Conservation (phyloP, 139 green algal species). For the Eudorina sp. region DNA sequence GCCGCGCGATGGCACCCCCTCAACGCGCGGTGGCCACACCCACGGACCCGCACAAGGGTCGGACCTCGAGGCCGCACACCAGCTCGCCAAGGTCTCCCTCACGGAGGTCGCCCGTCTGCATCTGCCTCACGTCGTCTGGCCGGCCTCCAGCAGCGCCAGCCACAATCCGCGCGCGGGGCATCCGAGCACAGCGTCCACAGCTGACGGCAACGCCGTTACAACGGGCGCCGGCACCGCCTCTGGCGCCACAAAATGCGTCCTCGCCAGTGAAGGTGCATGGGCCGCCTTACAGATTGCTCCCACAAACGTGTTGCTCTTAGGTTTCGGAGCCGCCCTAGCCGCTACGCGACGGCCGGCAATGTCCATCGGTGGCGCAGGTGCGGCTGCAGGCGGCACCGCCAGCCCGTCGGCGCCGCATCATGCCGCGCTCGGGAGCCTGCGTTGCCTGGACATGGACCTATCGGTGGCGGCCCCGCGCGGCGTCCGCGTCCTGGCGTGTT, state of each 20-base stretch:
- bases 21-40: no score
- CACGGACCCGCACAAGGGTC: no score
- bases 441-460: conserved; percentile 2
- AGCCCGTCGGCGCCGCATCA: neutral
- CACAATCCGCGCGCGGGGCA: no score
- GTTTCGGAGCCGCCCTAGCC: neutral
- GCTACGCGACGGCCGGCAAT: neutral
- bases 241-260: neutral
- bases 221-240: neutral
- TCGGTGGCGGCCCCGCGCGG: neutral
- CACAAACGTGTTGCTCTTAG: neutral
- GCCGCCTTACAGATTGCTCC: neutral
- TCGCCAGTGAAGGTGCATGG: neutral
- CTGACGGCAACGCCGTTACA: no score
- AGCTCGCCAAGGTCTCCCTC: no score
- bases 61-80: no score
- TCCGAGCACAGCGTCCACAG: no score
- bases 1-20: neutral
- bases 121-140: no score
- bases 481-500: neutral
- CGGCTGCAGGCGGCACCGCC: neutral
- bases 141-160: no score
- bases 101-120: no score
- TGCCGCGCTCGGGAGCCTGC: neutral
- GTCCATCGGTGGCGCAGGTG: neutral